phyloP scores from a whole-genome alignment of 768 basidiomycete genomes.

The Rhodotorula diobovata region DNA sequence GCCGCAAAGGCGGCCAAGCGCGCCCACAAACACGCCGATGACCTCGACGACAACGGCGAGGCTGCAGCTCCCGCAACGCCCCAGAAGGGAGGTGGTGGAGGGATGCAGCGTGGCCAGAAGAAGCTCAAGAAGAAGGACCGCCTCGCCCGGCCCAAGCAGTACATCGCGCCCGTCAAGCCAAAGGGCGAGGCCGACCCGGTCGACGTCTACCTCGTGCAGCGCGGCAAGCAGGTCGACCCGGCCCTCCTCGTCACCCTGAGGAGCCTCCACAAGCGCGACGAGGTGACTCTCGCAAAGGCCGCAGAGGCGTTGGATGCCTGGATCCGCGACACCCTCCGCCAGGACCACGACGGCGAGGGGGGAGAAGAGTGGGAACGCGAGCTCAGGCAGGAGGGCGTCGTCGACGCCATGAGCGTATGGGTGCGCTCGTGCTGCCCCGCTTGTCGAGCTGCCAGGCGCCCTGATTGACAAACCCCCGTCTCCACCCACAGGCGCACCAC shows the following conservation, averaged over 20 bases:
- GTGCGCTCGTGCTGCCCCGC: slow-evolving; percentile 53
- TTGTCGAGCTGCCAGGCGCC: not conserved
- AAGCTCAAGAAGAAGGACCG: slow-evolving; percentile 55
- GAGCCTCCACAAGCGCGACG: slow-evolving; percentile 81
- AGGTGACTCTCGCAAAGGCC: slow-evolving; percentile 73
- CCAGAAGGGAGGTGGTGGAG: too few relatives aligned
- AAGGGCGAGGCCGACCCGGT: slow-evolving; percentile 36
- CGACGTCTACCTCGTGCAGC: slow-evolving; percentile 30
- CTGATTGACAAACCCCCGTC: not conserved
- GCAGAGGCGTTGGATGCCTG: slow-evolving; percentile 76
- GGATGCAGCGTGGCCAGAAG: slow-evolving; percentile 8
- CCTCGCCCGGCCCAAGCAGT: slow-evolving; percentile 65
- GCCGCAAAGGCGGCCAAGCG: slow-evolving; percentile 59
- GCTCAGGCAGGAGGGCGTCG: slow-evolving; percentile 49
- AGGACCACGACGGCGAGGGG: slow-evolving; percentile 51
- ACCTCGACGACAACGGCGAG: slow-evolving; percentile 17
- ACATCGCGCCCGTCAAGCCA: slow-evolving; percentile 64
- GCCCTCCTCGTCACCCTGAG: slow-evolving; percentile 78
- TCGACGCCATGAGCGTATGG: slow-evolving; percentile 82
- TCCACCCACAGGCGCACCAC: slow-evolving; percentile 65
- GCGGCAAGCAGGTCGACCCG: slow-evolving; percentile 57
- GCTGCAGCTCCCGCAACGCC: not conserved
- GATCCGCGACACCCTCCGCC: slow-evolving; percentile 51
- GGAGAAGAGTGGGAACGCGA: slow-evolving; percentile 44
- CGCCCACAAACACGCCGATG: not conserved